Conservation (phyloP, 306 rosid genomes). For the Citrullus colocynthis region DNA sequence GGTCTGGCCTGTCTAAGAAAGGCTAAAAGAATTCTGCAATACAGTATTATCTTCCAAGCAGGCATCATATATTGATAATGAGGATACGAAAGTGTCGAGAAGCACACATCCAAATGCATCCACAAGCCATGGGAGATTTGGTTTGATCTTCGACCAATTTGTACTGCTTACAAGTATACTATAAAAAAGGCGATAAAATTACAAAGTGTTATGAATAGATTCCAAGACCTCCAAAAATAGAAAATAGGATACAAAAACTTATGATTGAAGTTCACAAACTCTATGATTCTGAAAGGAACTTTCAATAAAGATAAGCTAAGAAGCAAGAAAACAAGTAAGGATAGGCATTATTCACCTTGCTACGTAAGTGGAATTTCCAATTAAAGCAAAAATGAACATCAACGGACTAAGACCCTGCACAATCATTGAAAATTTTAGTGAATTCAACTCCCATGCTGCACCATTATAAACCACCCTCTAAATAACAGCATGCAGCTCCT, state of each 20-base stretch:
- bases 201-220: not conserved
- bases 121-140: constrained; percentile 87
- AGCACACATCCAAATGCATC: constrained; percentile 80
- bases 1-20: not conserved
- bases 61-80: not conserved
- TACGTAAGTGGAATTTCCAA: constrained; percentile 66
- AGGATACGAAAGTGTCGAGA: constrained; percentile 77
- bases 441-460: not conserved
- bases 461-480: not conserved
- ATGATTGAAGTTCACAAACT: not conserved
- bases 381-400: constrained; percentile 75
- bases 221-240: not conserved
- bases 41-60: not conserved
- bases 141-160: constrained; percentile 51
- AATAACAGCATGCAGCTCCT: not conserved
- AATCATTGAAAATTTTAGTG: constrained; percentile 4
- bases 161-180: constrained; percentile 64
- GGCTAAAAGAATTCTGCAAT: not conserved
- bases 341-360: constrained; percentile 31
- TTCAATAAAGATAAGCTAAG: not conserved
- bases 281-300: not conserved
- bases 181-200: constrained; percentile 5
- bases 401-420: constrained; percentile 86
- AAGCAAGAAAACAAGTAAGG: not conserved
- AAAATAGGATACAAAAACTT: not conserved